Percentiles rank a stretch among this genome's conserved stretches.
Evolutionary conservation across 371 early-diverging fungal species (phyloP).

Genomic region (Mortierella sp.): DNA sequence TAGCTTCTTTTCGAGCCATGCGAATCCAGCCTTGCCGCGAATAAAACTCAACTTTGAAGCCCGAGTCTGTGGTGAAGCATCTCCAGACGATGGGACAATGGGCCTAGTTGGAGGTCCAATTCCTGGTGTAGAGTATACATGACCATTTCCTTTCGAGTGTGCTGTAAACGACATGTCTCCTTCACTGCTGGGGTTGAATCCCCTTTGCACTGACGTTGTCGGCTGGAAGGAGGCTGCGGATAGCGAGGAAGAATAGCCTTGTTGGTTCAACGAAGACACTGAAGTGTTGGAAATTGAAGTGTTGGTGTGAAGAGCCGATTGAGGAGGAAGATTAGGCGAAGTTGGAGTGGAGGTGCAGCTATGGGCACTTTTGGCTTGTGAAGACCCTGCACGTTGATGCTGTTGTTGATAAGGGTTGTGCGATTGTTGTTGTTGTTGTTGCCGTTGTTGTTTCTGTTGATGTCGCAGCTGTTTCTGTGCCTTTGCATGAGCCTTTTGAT

Average conservation of each 20-base stretch:
- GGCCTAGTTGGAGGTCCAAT: not conserved
- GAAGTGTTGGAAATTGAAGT: not conserved
- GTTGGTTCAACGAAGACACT: not conserved
- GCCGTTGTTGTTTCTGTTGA: constrained; percentile 1
- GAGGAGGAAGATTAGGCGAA: not conserved
- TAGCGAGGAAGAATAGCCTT: not conserved
- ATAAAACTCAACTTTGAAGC: constrained; percentile 28
- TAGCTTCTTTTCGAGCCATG: constrained; percentile 43
- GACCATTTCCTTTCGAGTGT: not conserved
- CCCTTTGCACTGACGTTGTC: not conserved
- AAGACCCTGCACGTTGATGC: not conserved
- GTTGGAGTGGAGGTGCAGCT: not conserved
- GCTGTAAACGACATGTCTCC: not conserved
- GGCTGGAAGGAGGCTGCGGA: not conserved
- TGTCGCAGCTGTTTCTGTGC: constrained; percentile 17
- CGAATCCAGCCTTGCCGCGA: constrained; percentile 43
- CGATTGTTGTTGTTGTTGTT: constrained; percentile 9
- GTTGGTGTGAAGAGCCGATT: not conserved
- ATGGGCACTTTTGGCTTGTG: not conserved
- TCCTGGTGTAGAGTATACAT: not conserved
- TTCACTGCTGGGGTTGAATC: not conserved
- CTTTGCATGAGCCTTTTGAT: constrained; percentile 20
- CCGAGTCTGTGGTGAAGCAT: not conserved
- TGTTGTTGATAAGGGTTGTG: constrained; percentile 6
- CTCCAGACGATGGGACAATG: not conserved